phyloP scores from a whole-genome alignment of 768 basidiomycete genomes.

The Amanita rubescens region DNA sequence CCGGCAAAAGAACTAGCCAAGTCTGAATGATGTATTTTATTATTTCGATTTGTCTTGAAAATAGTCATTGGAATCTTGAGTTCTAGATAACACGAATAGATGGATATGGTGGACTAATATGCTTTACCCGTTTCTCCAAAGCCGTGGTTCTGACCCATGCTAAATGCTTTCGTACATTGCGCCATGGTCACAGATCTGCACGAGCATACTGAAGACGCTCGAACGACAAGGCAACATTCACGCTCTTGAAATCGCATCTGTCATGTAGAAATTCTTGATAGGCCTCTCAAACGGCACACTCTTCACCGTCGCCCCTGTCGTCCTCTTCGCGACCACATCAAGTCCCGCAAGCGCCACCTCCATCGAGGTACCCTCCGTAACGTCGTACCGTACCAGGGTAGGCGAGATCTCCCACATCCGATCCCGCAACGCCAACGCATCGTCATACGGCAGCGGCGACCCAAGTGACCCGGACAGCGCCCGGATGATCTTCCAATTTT shows the following conservation, averaged over 20 bases:
- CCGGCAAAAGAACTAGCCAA: background rate
- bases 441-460: slow-evolving; percentile 80
- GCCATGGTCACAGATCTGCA: slow-evolving; percentile 92
- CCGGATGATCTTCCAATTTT: slow-evolving; percentile 97
- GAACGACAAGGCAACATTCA: slow-evolving; percentile 47
- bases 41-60: background rate
- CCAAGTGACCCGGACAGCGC: slow-evolving; percentile 89
- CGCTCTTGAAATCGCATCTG: slow-evolving; percentile 91
- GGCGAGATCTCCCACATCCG: slow-evolving; percentile 98
- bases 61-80: background rate
- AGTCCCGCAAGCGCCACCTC: slow-evolving; percentile 71
- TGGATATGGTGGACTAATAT: slow-evolving; percentile 38
- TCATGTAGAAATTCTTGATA: slow-evolving; percentile 91
- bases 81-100: background rate
- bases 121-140: slow-evolving; percentile 42
- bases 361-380: slow-evolving; percentile 64
- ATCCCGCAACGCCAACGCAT: slow-evolving; percentile 75
- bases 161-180: slow-evolving; percentile 83
- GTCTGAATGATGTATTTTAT: background rate
- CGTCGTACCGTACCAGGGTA: slow-evolving; percentile 78
- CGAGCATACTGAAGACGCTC: background rate
- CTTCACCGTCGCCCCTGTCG: slow-evolving; percentile 43
- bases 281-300: slow-evolving; percentile 66
- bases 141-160: slow-evolving; percentile 61
- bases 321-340: slow-evolving; percentile 43